phyloP scores from a whole-genome alignment of 805 yeast species.

The Lipomyces chichibuensis region DNA sequence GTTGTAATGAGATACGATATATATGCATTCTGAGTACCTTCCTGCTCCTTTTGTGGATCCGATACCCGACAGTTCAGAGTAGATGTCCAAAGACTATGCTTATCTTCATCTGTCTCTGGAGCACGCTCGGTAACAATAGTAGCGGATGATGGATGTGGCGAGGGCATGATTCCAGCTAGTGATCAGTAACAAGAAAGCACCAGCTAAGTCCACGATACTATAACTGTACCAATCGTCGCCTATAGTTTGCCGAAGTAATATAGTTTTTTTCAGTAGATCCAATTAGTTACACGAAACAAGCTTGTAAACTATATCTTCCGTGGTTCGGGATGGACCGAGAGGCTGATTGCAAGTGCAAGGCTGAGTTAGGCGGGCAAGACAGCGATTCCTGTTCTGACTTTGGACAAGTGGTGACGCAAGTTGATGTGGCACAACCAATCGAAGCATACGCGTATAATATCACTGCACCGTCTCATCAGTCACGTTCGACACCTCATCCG shows the following conservation, averaged over 20 bases:
- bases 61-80: conserved; percentile 35
- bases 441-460: neutral
- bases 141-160: conserved; percentile 29
- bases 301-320: neutral
- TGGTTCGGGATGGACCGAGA: neutral
- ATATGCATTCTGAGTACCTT: conserved; percentile 69
- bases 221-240: neutral
- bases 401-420: neutral
- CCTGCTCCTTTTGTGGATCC: conserved; percentile 70
- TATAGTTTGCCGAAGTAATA: neutral
- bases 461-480: neutral
- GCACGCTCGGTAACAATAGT: conserved; percentile 34
- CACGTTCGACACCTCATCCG: neutral
- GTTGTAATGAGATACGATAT: conserved; percentile 73
- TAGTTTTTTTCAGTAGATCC: neutral
- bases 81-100: conserved; percentile 29
- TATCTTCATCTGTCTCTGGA: conserved; percentile 35
- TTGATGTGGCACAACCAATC: neutral
- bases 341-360: too few species aligned
- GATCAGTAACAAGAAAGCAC: neutral
- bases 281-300: neutral
- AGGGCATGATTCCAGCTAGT: neutral
- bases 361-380: neutral
- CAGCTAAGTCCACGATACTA: neutral
- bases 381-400: neutral